Conservation (phyloP, 441 rosid species). For the Omphalea diandra region DNA sequence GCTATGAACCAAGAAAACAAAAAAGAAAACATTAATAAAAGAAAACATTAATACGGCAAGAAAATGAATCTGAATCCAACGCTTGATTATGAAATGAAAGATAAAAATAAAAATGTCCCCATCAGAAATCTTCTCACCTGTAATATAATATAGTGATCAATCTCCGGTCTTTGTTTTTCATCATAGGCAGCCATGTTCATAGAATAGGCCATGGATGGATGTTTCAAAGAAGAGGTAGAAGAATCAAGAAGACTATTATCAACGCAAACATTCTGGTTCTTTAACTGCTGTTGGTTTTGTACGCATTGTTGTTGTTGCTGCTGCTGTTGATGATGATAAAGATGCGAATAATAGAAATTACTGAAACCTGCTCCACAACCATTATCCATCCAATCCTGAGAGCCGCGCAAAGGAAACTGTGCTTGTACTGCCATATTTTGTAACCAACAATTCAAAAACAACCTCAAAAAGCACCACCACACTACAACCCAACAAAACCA, state of each 20-base stretch:
- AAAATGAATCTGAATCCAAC: not conserved
- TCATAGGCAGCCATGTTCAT: constrained; percentile 29
- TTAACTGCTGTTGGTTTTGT: constrained; percentile 21
- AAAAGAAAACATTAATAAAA: not conserved
- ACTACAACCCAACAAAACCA: too few relatives aligned
- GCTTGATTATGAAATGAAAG: not conserved
- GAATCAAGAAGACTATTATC: constrained; percentile 3
- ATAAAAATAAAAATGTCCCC: too few relatives aligned
- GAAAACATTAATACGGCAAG: not conserved
- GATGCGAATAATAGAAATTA: constrained; percentile 24
- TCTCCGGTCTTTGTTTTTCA: constrained; percentile 54
- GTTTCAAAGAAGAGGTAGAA: constrained; percentile 20
- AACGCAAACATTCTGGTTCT: constrained; percentile 33
- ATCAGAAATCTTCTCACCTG: constrained; percentile 68
- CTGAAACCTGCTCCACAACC: constrained; percentile 37
- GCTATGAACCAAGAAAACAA: not conserved
- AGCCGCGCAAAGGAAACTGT: constrained; percentile 44
- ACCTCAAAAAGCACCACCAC: not conserved
- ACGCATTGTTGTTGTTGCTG: constrained; percentile 10
- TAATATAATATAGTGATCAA: constrained; percentile 50
- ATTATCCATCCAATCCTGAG: constrained; percentile 46
- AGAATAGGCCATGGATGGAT: constrained; percentile 18
- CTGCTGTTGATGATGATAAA: too few relatives aligned
- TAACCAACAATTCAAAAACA: not conserved
- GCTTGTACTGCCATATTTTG: constrained; percentile 72